These are phyloP conservation scores for Mrakia hoshinonis DNA, from an alignment of 768 basidiomycete genomes.

Conservation along the genomic window DNA sequence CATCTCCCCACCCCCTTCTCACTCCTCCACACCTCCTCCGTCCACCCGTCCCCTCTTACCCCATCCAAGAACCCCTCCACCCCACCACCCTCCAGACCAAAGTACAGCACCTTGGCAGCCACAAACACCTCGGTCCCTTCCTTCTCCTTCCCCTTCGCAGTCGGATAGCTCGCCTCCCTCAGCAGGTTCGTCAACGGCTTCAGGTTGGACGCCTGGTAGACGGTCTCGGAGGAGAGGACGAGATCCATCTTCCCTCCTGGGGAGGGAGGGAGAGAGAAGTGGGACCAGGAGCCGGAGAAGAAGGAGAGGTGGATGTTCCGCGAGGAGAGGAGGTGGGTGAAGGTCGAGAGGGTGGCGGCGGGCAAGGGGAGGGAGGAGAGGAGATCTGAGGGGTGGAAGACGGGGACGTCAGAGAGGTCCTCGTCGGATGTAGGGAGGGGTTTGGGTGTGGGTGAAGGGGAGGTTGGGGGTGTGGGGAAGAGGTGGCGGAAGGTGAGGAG, in stretches of 20 bases:
- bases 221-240: slow-evolving; percentile 84
- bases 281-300: slow-evolving; percentile 71
- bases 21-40: slow-evolving; percentile 15
- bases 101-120: slow-evolving; percentile 83
- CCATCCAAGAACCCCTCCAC: slow-evolving; percentile 53
- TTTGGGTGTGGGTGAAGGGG: neutral
- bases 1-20: slow-evolving; percentile 6
- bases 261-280: slow-evolving; percentile 30
- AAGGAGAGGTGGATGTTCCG: slow-evolving; percentile 59
- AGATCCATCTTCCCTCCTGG: slow-evolving; percentile 46
- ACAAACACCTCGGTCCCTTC: slow-evolving; percentile 46
- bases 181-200: slow-evolving; percentile 46
- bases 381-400: slow-evolving; percentile 12
- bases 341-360: slow-evolving; percentile 43
- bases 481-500: slow-evolving; percentile 53
- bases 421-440: slow-evolving; percentile 15
- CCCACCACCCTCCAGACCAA: slow-evolving; percentile 85
- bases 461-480: slow-evolving; percentile 1
- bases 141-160: slow-evolving; percentile 10
- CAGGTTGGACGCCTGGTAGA: slow-evolving; percentile 65
- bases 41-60: neutral
- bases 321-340: slow-evolving; percentile 52
- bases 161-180: slow-evolving; percentile 1
- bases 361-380: slow-evolving; percentile 54
- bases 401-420: neutral